Base-by-base conservation (phyloP, 495 filamentous ascomycete species). In the Talaromyces borbonicus region DNA sequence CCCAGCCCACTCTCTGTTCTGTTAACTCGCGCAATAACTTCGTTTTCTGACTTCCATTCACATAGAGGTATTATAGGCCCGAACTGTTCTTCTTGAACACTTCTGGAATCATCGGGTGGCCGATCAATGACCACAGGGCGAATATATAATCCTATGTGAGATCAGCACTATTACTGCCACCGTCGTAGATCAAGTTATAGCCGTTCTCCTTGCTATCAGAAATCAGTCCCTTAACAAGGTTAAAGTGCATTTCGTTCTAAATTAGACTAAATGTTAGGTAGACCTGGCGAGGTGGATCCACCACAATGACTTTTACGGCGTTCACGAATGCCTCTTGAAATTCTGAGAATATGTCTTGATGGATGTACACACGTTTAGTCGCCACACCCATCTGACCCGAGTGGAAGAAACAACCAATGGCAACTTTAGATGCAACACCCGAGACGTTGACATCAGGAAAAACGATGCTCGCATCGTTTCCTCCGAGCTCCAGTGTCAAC, bases 391-490 rank as follows among this genome's bases (percentile, higher is more conserved):
- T 61, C 43, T 67, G 63, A 36, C 49, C 48, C 30, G 55, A 73
- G 60, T 80, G 78, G 48, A 80, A 74, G 46, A 83, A 79, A 0
- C 69, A 69, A 29, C 74, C 71, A 30, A 63, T 63, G 9, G 27
- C 31, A 5, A 78, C 69, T 49, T 78, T 62, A 0, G 74, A 75
- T 9, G 80, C 74, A 12, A 74, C 66, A 23, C 68, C 68, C 27
- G 76, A 70, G 25, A 87, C 68, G 47, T 85, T 79, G 8, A 80
- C 81, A 60, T 85, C 81, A 0, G 71, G 63, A 50, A 74, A 77
- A 15, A 87, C 67, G 46, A 85, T 78, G 41, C 73, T 72, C 0
- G 82, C 74, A 57, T 86, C 77, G 55, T 87, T 86, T 26, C 83
- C 84, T 15, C 22, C 74, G 73, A 78, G 51, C 53, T 82, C 77